Evolutionary conservation across 306 rosid genomes (phyloP), one percentile per base, ranked within the genome.

Genomic region (Datisca glomerata): DNA sequence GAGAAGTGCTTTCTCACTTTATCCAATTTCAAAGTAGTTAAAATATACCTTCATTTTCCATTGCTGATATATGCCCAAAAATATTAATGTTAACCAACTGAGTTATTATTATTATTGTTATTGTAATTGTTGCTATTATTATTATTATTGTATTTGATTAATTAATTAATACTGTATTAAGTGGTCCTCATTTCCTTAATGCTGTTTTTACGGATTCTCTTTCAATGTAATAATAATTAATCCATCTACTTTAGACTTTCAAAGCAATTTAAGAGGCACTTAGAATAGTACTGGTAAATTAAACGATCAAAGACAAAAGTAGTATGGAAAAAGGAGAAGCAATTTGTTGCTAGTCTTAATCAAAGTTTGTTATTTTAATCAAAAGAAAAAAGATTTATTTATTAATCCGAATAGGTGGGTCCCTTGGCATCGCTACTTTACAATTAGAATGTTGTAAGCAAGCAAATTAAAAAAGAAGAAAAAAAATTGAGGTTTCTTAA

Each of bases 191-290:
- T 55, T 51, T 65, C 68, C 54, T 43, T 53, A 43, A 44, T 57
- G 59, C 61, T 36, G 51, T 68, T 64, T 53, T 69, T 29, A 22
- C 39, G 69, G 66, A 55, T 66, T 60, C 67, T 46, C 12, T 43
- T 45, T 23, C 44, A 60, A 65, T 45, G 59, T 45, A 59, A 16
- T 45, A 18, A 57, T 66, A 45, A 29, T 32, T 47, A 14, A 27
- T 24, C 22, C 42, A 21, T 39, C 24, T 56, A 38, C 7, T 4
- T 60, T 39, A 45, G 64, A 52, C 47, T 70, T 71, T 57, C 18
- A 46, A 59, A 41, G n/a, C n/a, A n/a, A n/a, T n/a, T n/a, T n/a
- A n/a, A n/a, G n/a, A n/a, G n/a, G n/a, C n/a, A n/a, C n/a, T n/a
- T n/a, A n/a, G n/a, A n/a, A n/a, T n/a, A n/a, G n/a, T n/a, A n/a